Percentiles rank a stretch among this genome's conserved stretches.
Conservation (phyloP, 148 eudicot species). For the Polygonum aviculare region DNA sequence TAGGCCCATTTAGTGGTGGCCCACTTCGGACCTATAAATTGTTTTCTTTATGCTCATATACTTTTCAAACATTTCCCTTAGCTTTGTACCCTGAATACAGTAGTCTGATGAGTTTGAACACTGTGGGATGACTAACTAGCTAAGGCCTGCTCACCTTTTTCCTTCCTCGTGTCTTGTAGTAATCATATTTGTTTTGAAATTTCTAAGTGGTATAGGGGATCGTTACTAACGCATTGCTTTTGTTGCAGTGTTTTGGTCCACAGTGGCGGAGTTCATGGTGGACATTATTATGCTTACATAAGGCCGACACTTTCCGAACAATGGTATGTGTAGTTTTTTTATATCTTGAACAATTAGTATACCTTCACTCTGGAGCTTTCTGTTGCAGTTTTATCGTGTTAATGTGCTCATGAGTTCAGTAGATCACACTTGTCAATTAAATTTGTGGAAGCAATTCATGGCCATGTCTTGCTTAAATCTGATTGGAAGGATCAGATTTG, state of each 20-base stretch:
- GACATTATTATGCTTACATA: constrained; percentile 89
- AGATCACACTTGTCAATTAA: not conserved
- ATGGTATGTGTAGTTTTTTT: constrained; percentile 41
- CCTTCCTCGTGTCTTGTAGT: not conserved
- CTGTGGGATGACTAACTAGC: not conserved
- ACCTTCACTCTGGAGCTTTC: not conserved
- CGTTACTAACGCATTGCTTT: not conserved
- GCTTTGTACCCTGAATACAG: not conserved
- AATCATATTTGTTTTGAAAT: not conserved
- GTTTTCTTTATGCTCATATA: not conserved
- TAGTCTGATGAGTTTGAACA: not conserved
- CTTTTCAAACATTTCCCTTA: not conserved
- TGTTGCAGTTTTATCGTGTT: not conserved
- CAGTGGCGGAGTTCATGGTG: constrained; percentile 96
- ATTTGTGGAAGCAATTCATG: not conserved
- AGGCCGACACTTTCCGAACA: constrained; percentile 85
- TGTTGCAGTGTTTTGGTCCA: constrained; percentile 74
- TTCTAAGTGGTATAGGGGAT: not conserved
- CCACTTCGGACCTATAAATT: not conserved
- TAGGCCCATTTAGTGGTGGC: too few relatives aligned
- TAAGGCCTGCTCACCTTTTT: not conserved
- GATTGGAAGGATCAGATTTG: not conserved
- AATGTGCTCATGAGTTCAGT: not conserved
- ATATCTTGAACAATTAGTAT: constrained; percentile 3
- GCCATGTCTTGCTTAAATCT: not conserved